Conservation (phyloP, 2,329 filamentous ascomycete species). For the Calonectria henricotiae region DNA sequence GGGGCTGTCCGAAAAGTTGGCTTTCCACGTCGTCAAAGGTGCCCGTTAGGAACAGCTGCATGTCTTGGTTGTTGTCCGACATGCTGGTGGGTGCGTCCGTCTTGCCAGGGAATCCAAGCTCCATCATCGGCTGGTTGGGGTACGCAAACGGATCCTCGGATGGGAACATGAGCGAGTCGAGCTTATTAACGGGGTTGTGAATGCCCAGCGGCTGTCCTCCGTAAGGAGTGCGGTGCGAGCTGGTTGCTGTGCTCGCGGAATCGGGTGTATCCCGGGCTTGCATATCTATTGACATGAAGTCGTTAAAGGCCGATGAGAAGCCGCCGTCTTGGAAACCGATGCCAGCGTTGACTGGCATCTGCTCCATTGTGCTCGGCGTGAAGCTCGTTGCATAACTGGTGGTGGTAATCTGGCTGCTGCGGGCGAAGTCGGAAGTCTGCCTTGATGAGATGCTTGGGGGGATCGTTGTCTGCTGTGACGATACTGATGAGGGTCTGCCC, state of each 20-base stretch:
- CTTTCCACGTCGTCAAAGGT: slow-evolving; percentile 80
- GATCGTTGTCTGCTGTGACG: slow-evolving; percentile 53
- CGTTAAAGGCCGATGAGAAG: slow-evolving; percentile 62
- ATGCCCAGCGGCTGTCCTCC: slow-evolving; percentile 55
- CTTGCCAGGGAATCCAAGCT: slow-evolving; percentile 64
- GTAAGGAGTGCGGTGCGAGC: slow-evolving; percentile 58
- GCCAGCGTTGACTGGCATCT: slow-evolving; percentile 53
- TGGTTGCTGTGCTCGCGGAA: slow-evolving; percentile 62
- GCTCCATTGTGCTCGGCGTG: slow-evolving; percentile 57
- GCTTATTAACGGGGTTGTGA: slow-evolving; percentile 74
- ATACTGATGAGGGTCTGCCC: slow-evolving; percentile 54
- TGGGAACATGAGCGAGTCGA: slow-evolving; percentile 87
- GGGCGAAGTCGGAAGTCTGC: slow-evolving; percentile 57
- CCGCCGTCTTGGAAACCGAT: slow-evolving; percentile 57
- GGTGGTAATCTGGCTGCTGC: slow-evolving; percentile 53
- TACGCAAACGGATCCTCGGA: slow-evolving; percentile 85
- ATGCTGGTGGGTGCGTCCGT: slow-evolving; percentile 56
- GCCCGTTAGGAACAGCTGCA: slow-evolving; percentile 69
- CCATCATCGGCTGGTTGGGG: slow-evolving; percentile 82
- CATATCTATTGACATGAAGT: slow-evolving; percentile 65
- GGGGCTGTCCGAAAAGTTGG: slow-evolving; percentile 80
- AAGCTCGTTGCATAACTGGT: slow-evolving; percentile 51
- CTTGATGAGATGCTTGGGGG: slow-evolving; percentile 55
- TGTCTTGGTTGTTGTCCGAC: slow-evolving; percentile 56
- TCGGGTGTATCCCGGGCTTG: slow-evolving; percentile 63